Base-by-base conservation (phyloP, 495 filamentous ascomycete genomes). In the Talaromyces thailandensis region DNA sequence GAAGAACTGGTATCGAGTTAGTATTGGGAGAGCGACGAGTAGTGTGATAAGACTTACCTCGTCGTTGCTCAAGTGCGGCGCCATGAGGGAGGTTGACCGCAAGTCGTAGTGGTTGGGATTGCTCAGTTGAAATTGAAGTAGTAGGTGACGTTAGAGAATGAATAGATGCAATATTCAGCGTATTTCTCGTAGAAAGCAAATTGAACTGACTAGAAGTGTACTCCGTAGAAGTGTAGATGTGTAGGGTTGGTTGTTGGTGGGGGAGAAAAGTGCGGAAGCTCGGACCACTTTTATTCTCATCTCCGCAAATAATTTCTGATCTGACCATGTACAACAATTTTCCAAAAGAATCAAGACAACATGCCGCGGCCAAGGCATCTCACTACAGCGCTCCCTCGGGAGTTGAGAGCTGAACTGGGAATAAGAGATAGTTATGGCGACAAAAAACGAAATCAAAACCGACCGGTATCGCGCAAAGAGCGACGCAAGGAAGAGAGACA, bases 1-100 rank as follows among this genome's bases (percentile, higher is more conserved):
- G 81, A 98, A 95, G 85, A 98, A 98, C 92, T 98, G 70, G 9
- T 25, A 51, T 62, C 16, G 12, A 56, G 28, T 61, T 21, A 50
- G 43, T 50, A 12, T 14, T 29, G 16, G 25, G n/a, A 28, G 16
- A 56, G 55, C 6, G 57, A 1, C 11, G 23, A 24, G 40, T 14
- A 6, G 58, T 52, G 14, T 21, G 16, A 12, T 21, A 64, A n/a
- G 45, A 45, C 62, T 35, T 78, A 92, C 91, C 81, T 92, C 88
- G 60, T 92, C 88, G 67, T 92, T 86, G 69, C 75, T 86, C 65
- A 92, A 62, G 72, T 85, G 87, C 40, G 75, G 71, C 28, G 79
- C 64, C 84, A 87, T 87, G 31, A 65, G 73, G 62, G 25, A 32
- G 59, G 29, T 35, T 29, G 11, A 11, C 35, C 21, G 14, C 29